Conservation (phyloP, 345 rosid genomes). For the Firmiana major region DNA sequence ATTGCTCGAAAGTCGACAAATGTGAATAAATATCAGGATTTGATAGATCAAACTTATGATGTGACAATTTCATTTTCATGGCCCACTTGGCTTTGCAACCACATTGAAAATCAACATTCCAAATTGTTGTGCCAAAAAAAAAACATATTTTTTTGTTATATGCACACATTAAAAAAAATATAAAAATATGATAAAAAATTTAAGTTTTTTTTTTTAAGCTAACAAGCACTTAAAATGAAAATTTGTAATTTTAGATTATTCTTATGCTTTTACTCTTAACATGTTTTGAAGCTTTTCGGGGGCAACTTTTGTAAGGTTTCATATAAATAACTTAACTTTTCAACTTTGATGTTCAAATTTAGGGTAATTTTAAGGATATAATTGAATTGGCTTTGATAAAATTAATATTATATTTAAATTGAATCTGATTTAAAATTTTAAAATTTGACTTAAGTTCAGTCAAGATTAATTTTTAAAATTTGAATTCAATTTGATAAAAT, state of each 20-base stretch:
- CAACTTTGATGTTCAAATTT: no score
- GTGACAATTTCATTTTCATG: constrained; percentile 26
- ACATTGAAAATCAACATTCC: constrained; percentile 3
- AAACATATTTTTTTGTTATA: no score
- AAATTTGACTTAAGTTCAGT: no score
- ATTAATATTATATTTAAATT: no score
- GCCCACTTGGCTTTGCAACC: constrained; percentile 11
- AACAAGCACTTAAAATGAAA: not conserved
- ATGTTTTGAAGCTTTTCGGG: not conserved
- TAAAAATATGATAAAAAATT: no score
- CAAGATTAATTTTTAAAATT: no score
- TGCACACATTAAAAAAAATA: no score
- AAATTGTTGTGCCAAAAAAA: not conserved
- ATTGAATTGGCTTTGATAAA: no score
- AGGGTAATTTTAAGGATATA: no score
- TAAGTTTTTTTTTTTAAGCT: not conserved
- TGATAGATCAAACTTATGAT: constrained; percentile 32
- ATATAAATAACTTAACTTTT: not conserved
- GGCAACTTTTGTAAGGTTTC: not conserved
- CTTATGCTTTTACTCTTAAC: not conserved
- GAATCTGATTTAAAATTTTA: no score
- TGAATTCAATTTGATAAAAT: no score
- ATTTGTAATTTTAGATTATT: not conserved
- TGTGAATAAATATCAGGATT: constrained; percentile 22
- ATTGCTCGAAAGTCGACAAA: constrained; percentile 34